Evolutionary conservation across 208 protist species (phyloP).

Genomic region (Crithidia fasciculata): DNA sequence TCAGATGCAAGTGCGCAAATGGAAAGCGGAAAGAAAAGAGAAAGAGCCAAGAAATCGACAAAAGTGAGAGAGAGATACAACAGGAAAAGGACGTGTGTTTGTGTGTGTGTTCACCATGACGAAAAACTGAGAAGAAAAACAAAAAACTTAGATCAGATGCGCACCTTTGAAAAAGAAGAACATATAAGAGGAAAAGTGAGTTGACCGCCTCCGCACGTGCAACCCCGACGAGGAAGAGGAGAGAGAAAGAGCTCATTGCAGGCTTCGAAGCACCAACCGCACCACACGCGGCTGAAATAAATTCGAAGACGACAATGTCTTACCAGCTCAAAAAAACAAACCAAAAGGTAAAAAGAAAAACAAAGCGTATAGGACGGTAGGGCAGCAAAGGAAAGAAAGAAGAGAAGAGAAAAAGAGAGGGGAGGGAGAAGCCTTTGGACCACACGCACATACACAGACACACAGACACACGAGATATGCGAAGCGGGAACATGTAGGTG

Average conservation of each 20-base stretch:
- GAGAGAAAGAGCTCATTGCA: too few species aligned
- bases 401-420: background rate
- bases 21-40: background rate
- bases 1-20: too few species aligned
- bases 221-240: too few species aligned
- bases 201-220: too few species aligned
- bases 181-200: background rate
- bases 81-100: background rate
- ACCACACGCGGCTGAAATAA: too few species aligned
- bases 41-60: too few species aligned
- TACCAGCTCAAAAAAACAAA: conserved; percentile 2
- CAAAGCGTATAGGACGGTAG: background rate
- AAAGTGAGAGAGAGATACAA: too few species aligned
- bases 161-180: too few species aligned
- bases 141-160: background rate
- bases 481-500: too few species aligned
- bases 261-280: too few species aligned
- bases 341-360: background rate
- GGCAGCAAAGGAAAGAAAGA: background rate
- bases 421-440: background rate
- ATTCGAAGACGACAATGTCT: background rate
- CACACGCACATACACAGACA: background rate
- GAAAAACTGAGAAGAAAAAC: background rate
- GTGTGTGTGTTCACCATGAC: background rate
- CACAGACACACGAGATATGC: background rate